phyloP scores from a whole-genome alignment of 116 monocot genomes.

The Zostera marina region DNA sequence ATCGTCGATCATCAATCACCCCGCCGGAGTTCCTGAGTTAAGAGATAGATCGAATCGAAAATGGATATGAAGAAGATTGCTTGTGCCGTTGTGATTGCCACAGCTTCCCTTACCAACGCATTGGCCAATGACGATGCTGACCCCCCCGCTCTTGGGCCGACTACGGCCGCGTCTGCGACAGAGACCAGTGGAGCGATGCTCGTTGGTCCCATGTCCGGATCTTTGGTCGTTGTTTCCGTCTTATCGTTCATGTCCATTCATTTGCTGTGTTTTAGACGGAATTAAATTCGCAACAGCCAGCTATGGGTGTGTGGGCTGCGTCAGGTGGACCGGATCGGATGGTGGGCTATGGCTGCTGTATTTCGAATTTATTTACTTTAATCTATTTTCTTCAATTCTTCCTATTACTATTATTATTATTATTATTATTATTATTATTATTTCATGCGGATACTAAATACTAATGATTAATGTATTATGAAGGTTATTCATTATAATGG shows the following conservation, averaged over 20 bases:
- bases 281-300: background rate
- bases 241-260: constrained; percentile 66
- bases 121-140: constrained; percentile 25
- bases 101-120: constrained; percentile 24
- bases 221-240: constrained; percentile 30
- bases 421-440: too few relatives aligned
- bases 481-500: too few relatives aligned
- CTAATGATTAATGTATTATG: too few relatives aligned
- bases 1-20: background rate
- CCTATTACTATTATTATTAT: too few relatives aligned
- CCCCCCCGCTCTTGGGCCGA: constrained; percentile 15
- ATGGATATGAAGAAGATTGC: constrained; percentile 78
- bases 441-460: too few relatives aligned
- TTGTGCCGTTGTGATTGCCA: constrained; percentile 32
- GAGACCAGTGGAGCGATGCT: constrained; percentile 31
- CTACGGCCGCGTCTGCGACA: too few relatives aligned
- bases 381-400: too few relatives aligned
- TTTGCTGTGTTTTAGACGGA: constrained; percentile 4
- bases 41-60: background rate
- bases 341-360: too few relatives aligned
- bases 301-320: constrained; percentile 7
- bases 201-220: constrained; percentile 24
- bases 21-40: too few relatives aligned
- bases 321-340: too few relatives aligned
- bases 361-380: too few relatives aligned